Conservation (phyloP, 2,329 filamentous ascomycete genomes). For the Fusarium cicatricum region DNA sequence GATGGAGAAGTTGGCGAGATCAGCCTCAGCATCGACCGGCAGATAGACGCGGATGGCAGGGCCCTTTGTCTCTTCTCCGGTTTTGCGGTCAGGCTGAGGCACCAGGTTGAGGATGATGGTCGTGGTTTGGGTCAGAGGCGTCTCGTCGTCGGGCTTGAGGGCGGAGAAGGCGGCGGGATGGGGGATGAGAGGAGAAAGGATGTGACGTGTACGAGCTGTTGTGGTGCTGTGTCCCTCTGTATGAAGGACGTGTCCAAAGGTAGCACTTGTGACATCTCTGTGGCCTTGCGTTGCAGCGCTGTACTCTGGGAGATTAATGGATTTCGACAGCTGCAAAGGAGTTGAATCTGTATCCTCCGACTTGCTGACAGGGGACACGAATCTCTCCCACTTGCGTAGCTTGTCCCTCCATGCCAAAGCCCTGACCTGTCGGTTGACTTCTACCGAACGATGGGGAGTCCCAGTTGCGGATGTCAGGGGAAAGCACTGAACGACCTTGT, state of each 20-base stretch:
- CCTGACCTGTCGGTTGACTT: conserved; percentile 43
- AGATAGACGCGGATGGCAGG: conserved; percentile 44
- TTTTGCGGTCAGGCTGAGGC: conserved; percentile 41
- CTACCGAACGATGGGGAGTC: conserved; percentile 26
- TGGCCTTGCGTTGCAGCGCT: background rate
- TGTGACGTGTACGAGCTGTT: conserved; percentile 38
- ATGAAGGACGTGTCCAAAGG: conserved; percentile 63
- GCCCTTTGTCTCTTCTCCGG: background rate
- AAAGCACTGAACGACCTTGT: conserved; percentile 33
- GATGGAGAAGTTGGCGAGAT: conserved; percentile 42
- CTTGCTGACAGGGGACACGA: conserved; percentile 33
- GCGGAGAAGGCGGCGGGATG: conserved; percentile 56
- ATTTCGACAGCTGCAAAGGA: conserved; percentile 7
- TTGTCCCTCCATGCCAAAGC: conserved; percentile 49
- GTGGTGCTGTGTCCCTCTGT: background rate
- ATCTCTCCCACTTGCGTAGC: conserved; percentile 45
- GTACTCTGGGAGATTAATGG: conserved; percentile 8
- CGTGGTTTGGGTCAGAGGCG: conserved; percentile 37
- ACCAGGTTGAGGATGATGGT: conserved; percentile 58
- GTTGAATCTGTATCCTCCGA: background rate
- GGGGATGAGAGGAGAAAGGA: conserved; percentile 56
- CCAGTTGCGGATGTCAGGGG: conserved; percentile 6
- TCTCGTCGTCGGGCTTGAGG: conserved; percentile 46
- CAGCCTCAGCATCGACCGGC: conserved; percentile 42
- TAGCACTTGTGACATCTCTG: conserved; percentile 48